These are phyloP conservation scores for Pestalotiopsis sp. DNA, from an alignment of 2,329 filamentous ascomycete genomes.

Conservation along the genomic window DNA sequence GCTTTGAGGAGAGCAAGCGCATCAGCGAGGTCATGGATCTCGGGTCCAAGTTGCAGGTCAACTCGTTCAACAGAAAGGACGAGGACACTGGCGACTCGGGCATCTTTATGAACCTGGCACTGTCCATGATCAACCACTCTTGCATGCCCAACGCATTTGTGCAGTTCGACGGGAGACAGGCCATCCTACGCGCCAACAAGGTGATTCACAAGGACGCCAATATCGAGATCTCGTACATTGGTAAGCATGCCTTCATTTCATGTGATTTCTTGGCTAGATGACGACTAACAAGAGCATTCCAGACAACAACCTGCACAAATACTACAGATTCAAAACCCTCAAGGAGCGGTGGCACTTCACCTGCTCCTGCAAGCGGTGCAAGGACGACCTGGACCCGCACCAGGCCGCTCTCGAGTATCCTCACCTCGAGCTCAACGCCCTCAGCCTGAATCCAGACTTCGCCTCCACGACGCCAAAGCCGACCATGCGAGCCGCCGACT, in stretches of 20 bases:
- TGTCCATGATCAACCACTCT: conserved; percentile 66
- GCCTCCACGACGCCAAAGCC: conserved; percentile 29
- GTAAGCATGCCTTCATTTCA: conserved; percentile 33
- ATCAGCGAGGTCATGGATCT: conserved; percentile 46
- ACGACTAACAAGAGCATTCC: not conserved
- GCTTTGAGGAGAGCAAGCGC: conserved; percentile 20
- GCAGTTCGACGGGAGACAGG: conserved; percentile 54
- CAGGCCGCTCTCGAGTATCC: conserved; percentile 49
- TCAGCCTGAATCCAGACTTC: conserved; percentile 47
- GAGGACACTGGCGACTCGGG: conserved; percentile 54
- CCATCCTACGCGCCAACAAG: conserved; percentile 52
- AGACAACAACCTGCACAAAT: conserved; percentile 52
- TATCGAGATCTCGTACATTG: conserved; percentile 65
- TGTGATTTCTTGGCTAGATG: not conserved
- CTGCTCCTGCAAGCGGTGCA: conserved; percentile 54
- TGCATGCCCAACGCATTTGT: conserved; percentile 64
- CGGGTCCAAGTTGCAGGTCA: conserved; percentile 56
- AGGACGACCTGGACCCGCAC: conserved; percentile 55
- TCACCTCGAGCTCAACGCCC: conserved; percentile 43
- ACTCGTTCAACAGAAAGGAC: conserved; percentile 62
- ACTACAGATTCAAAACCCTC: conserved; percentile 45
- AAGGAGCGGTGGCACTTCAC: conserved; percentile 52
- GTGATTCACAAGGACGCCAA: conserved; percentile 56
- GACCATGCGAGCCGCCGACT: conserved; percentile 25
- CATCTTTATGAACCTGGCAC: conserved; percentile 56